phyloP scores from a whole-genome alignment of 2,329 filamentous ascomycete genomes.

The Aspergillus uvarum region DNA sequence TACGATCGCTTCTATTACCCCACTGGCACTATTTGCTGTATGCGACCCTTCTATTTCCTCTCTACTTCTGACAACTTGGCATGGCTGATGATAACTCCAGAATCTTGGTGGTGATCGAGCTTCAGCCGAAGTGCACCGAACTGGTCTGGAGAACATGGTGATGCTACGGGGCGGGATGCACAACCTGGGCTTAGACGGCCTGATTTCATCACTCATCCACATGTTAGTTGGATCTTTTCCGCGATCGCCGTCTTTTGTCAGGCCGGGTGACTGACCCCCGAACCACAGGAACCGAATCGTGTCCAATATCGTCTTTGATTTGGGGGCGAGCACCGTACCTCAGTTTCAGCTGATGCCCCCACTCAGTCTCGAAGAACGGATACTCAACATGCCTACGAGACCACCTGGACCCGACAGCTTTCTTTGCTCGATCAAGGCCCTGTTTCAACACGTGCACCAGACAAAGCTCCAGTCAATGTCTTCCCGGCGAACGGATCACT shows the following conservation, averaged over 20 bases:
- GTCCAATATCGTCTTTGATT: conserved; percentile 3
- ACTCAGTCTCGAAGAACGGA: background rate
- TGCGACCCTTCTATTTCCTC: background rate
- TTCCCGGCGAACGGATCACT: too few species aligned
- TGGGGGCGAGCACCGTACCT: background rate
- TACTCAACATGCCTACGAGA: too few species aligned
- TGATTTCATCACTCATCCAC: background rate
- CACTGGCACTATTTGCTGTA: conserved; percentile 6
- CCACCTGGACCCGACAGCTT: too few species aligned
- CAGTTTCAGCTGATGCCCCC: background rate
- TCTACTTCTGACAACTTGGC: background rate
- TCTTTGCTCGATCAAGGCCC: too few species aligned
- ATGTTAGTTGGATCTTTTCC: background rate
- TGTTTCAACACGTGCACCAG: too few species aligned
- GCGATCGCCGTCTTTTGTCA: too few species aligned
- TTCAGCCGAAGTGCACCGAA: background rate
- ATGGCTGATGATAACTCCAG: background rate
- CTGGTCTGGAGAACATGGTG: background rate
- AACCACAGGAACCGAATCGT: conserved; percentile 3
- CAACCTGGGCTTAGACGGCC: conserved; percentile 4
- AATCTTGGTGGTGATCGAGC: conserved; percentile 2
- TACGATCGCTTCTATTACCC: background rate
- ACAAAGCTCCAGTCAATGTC: too few species aligned
- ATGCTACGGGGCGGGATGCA: background rate
- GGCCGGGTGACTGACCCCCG: background rate